phyloP scores from a whole-genome alignment of 441 rosid genomes.

The Dalechampia spathulata region DNA sequence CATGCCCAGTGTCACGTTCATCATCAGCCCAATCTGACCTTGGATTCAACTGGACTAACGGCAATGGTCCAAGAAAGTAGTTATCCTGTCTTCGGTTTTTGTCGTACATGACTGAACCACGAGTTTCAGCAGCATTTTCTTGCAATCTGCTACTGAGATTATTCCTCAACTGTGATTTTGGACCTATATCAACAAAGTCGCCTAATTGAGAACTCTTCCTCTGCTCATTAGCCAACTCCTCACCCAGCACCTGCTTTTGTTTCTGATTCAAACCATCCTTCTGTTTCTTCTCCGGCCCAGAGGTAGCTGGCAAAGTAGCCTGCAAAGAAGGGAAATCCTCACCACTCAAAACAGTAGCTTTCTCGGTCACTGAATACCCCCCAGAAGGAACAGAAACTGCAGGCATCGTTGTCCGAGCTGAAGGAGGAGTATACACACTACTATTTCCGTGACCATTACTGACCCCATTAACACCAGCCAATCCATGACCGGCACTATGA shows the following conservation, averaged over 20 bases:
- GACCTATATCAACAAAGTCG: slow-evolving; percentile 49
- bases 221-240: slow-evolving; percentile 36
- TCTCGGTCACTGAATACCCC: slow-evolving; percentile 33
- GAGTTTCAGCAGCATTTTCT: slow-evolving; percentile 30
- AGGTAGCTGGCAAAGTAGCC: slow-evolving; percentile 57
- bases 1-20: slow-evolving; percentile 89
- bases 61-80: slow-evolving; percentile 59
- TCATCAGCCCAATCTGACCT: slow-evolving; percentile 99
- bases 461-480: slow-evolving; percentile 33
- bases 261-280: slow-evolving; percentile 62
- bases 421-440: slow-evolving; percentile 46
- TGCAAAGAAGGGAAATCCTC: slow-evolving; percentile 94
- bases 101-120: slow-evolving; percentile 27
- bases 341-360: slow-evolving; percentile 65
- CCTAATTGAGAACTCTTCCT: slow-evolving; percentile 28
- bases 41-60: slow-evolving; percentile 67
- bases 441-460: slow-evolving; percentile 33
- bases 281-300: slow-evolving; percentile 59
- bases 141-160: slow-evolving; percentile 25
- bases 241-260: slow-evolving; percentile 45
- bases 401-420: slow-evolving; percentile 31
- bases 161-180: slow-evolving; percentile 44
- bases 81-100: slow-evolving; percentile 54
- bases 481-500: slow-evolving; percentile 32
- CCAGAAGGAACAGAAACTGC: slow-evolving; percentile 29